Evolutionary conservation across 2,329 filamentous ascomycete species (phyloP).

Genomic region (Nemania sp.): DNA sequence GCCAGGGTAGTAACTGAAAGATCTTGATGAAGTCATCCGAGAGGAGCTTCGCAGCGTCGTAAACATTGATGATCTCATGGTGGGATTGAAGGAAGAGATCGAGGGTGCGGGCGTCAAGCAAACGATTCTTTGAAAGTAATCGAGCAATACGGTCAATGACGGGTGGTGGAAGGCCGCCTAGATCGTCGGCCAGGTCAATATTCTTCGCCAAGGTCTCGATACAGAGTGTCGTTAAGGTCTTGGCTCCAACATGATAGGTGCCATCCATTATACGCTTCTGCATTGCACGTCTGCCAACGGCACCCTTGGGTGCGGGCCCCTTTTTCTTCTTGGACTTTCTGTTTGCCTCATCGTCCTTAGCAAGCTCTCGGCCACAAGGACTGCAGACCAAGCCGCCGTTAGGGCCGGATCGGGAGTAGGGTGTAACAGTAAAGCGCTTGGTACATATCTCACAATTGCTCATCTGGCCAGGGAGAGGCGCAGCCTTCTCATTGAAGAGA

Average conservation of each 20-base stretch:
- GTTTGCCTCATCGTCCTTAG: constrained; percentile 64
- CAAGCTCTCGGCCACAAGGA: constrained; percentile 75
- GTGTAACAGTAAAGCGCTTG: constrained; percentile 90
- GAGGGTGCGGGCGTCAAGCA: constrained; percentile 58
- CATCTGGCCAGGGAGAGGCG: constrained; percentile 77
- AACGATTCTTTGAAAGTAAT: constrained; percentile 62
- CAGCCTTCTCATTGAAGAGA: constrained; percentile 51
- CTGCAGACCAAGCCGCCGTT: constrained; percentile 85
- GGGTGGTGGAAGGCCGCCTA: constrained; percentile 60
- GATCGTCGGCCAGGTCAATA: constrained; percentile 62
- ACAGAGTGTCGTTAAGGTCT: constrained; percentile 67
- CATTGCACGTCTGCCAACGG: constrained; percentile 69
- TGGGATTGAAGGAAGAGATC: constrained; percentile 59
- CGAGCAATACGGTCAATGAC: constrained; percentile 63
- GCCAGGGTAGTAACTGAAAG: constrained; percentile 71
- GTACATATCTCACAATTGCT: constrained; percentile 84
- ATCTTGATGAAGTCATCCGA: constrained; percentile 79
- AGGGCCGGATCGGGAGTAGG: constrained; percentile 81
- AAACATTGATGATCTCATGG: constrained; percentile 56
- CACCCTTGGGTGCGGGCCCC: constrained; percentile 53
- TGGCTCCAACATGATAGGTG: constrained; percentile 64
- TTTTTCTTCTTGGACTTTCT: constrained; percentile 61
- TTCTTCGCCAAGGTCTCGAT: constrained; percentile 66
- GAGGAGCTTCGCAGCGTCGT: constrained; percentile 66
- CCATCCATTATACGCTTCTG: constrained; percentile 88